phyloP scores from a whole-genome alignment of 768 basidiomycete genomes.

The Epithele typhae region DNA sequence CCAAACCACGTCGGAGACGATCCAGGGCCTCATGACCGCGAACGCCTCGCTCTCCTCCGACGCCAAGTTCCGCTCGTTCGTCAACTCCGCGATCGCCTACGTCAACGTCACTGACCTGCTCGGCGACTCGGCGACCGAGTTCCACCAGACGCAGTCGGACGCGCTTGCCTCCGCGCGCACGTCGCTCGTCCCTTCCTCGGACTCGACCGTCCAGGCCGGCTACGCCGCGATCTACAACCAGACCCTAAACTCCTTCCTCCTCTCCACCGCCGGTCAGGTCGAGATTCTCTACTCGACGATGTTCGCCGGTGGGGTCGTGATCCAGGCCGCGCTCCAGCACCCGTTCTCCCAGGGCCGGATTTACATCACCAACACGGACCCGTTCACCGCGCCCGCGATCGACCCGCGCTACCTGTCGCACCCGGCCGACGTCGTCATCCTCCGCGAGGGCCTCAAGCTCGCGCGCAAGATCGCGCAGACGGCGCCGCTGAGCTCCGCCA shows the following conservation, averaged over 20 bases:
- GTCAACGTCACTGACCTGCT: slow-evolving; percentile 48
- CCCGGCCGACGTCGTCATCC: slow-evolving; percentile 41
- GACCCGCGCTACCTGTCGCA: slow-evolving; percentile 65
- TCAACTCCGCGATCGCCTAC: slow-evolving; percentile 64
- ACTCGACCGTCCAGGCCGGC: slow-evolving; percentile 44
- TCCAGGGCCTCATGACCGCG: slow-evolving; percentile 28
- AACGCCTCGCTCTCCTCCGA: slow-evolving; percentile 21
- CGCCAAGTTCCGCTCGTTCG: slow-evolving; percentile 43
- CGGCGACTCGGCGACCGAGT: slow-evolving; percentile 27
- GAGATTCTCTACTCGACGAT: slow-evolving; percentile 51
- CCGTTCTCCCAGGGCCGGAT: slow-evolving; percentile 63
- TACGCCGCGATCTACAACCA: slow-evolving; percentile 53
- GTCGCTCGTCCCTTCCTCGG: slow-evolving; percentile 40
- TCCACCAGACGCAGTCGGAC: slow-evolving; percentile 30
- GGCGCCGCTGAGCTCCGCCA: slow-evolving; percentile 41
- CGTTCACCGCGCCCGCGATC: slow-evolving; percentile 58
- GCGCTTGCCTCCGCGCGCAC: slow-evolving; percentile 28
- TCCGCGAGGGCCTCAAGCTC: slow-evolving; percentile 60
- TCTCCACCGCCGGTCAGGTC: slow-evolving; percentile 43
- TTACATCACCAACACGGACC: slow-evolving; percentile 52
- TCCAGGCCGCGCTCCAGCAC: slow-evolving; percentile 67
- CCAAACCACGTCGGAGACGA: slow-evolving; percentile 34
- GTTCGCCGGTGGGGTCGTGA: slow-evolving; percentile 39
- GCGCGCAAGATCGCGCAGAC: slow-evolving; percentile 51
- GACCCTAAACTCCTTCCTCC: slow-evolving; percentile 35